phyloP scores from a whole-genome alignment of 2,329 filamentous ascomycete species.

The Colletotrichum trifolii region DNA sequence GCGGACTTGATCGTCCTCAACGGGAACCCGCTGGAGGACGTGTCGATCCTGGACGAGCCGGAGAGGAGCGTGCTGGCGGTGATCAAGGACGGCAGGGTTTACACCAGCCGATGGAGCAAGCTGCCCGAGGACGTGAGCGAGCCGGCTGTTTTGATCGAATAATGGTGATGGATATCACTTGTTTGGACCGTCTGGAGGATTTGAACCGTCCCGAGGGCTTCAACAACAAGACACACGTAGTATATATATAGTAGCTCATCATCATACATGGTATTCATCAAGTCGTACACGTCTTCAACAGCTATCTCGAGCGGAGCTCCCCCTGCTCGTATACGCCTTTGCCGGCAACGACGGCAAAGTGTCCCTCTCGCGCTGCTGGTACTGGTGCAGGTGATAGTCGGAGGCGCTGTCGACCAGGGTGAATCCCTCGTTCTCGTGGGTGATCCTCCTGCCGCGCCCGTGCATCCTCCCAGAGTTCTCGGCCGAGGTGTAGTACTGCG shows the following conservation, averaged over 20 bases:
- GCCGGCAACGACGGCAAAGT: neutral
- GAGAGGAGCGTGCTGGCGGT: conserved; percentile 61
- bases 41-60: conserved; percentile 59
- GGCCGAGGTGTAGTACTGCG: conserved; percentile 23
- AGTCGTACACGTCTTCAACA: neutral
- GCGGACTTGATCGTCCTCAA: conserved; percentile 66
- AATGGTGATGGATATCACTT: neutral
- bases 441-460: too few species aligned
- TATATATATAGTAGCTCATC: too few species aligned
- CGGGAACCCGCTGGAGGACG: conserved; percentile 65
- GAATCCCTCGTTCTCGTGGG: conserved; percentile 1
- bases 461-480: neutral
- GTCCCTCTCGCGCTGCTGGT: neutral
- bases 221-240: too few species aligned
- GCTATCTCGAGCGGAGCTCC: neutral
- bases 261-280: too few species aligned
- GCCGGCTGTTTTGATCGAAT: conserved; percentile 21
- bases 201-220: too few species aligned
- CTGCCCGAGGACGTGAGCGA: conserved; percentile 39
- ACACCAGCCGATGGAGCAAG: conserved; percentile 43
- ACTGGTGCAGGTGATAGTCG: neutral
- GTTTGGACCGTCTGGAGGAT: too few species aligned
- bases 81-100: conserved; percentile 64
- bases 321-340: neutral
- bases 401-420: conserved; percentile 8